Conservation (phyloP, 1,284 basidiomycete genomes). For the Ceratobasidium sp. region DNA sequence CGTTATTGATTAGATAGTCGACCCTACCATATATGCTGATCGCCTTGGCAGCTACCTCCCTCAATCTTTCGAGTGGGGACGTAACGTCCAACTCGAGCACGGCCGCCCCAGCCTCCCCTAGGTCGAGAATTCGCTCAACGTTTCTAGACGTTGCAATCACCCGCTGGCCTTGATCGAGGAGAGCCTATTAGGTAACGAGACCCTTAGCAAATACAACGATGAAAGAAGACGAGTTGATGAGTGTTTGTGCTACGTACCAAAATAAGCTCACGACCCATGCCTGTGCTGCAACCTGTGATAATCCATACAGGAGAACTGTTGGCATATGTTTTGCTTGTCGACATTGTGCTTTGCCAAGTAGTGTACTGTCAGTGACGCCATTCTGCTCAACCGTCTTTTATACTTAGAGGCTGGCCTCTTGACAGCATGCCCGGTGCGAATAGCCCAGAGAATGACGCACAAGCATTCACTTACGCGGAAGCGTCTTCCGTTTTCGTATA, state of each 20-base stretch:
- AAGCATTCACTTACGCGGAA: too few relatives aligned
- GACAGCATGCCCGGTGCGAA: too few relatives aligned
- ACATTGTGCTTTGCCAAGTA: too few relatives aligned
- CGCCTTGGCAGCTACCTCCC: conserved; percentile 54
- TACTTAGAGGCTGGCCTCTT: too few relatives aligned
- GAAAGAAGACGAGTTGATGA: too few relatives aligned
- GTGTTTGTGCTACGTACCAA: neutral
- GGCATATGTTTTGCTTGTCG: too few relatives aligned
- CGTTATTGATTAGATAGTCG: conserved; percentile 67
- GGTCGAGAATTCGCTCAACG: conserved; percentile 43
- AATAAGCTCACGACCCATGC: neutral
- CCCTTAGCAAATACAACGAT: too few relatives aligned
- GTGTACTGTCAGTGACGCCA: too few relatives aligned
- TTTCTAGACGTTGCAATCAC: conserved; percentile 37
- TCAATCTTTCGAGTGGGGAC: conserved; percentile 47
- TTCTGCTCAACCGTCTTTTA: too few relatives aligned
- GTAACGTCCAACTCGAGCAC: conserved; percentile 53
- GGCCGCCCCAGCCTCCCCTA: conserved; percentile 45
- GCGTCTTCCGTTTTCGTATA: too few relatives aligned
- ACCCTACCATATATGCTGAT: conserved; percentile 59
- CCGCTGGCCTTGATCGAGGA: conserved; percentile 13
- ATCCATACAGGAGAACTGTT: neutral
- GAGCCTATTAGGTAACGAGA: too few relatives aligned
- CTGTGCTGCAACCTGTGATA: neutral
- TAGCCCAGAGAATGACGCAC: too few relatives aligned